A percentile compares a stretch with the other conserved stretches of the same genome.
Conservation (phyloP, 2,329 filamentous ascomycete species). For the Nemania sp. region DNA sequence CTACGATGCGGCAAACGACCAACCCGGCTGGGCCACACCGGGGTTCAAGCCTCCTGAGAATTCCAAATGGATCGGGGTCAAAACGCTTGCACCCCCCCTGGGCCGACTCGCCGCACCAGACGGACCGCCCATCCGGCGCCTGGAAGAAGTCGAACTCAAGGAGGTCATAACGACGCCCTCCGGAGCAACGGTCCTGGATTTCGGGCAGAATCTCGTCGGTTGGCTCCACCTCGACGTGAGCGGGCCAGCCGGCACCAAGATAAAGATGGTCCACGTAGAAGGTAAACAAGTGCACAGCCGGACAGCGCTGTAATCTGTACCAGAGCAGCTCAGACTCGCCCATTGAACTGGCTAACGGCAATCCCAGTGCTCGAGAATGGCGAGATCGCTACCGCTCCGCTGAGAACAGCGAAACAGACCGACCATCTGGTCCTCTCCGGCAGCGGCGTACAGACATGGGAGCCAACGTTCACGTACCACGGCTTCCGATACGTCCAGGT, state of each 20-base stretch:
- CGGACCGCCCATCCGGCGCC: constrained; percentile 40
- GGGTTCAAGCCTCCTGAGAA: constrained; percentile 40
- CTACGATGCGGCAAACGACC: constrained; percentile 39
- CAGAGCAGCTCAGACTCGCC: not conserved
- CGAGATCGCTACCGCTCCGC: constrained; percentile 44
- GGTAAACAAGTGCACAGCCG: constrained; percentile 33
- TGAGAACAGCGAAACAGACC: constrained; percentile 34
- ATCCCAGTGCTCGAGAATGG: constrained; percentile 50
- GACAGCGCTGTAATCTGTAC: too few species aligned
- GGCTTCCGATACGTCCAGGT: constrained; percentile 56
- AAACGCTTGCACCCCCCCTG: constrained; percentile 29
- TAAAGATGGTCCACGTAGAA: constrained; percentile 58
- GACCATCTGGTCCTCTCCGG: constrained; percentile 32
- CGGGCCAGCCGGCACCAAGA: constrained; percentile 43
- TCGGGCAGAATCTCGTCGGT: constrained; percentile 55
- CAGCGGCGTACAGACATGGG: constrained; percentile 60
- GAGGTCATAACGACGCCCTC: constrained; percentile 39
- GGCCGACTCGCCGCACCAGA: constrained; percentile 39
- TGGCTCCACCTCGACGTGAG: constrained; percentile 43
- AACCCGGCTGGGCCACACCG: constrained; percentile 31
- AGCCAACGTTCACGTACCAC: constrained; percentile 55
- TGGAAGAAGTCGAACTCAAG: constrained; percentile 35
- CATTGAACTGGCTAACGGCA: constrained; percentile 1
- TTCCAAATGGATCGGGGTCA: constrained; percentile 39
- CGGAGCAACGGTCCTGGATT: constrained; percentile 55